Conservation (phyloP, 129 eudicot species). For the Artemisia annua region DNA sequence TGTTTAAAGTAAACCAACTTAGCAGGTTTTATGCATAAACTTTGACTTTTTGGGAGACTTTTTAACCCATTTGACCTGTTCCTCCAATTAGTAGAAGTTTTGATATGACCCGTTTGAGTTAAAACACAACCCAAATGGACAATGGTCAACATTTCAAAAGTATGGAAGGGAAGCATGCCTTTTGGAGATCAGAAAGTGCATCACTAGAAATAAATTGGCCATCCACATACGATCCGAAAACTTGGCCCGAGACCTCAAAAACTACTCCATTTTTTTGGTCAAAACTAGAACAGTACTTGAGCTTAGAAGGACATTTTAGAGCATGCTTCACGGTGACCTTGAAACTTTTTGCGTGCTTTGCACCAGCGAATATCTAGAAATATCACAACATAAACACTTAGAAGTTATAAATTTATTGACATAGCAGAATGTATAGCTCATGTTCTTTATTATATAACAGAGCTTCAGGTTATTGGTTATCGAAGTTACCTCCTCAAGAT, state of each 20-base stretch:
- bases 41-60: too few relatives aligned
- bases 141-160: background rate
- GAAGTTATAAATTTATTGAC: background rate
- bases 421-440: too few relatives aligned
- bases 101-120: too few relatives aligned
- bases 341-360: slow-evolving; percentile 36
- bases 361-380: slow-evolving; percentile 41
- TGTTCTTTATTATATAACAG: too few relatives aligned
- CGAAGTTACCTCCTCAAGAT: too few relatives aligned
- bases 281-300: slow-evolving; percentile 32
- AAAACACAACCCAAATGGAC: too few relatives aligned
- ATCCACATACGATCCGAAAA: slow-evolving; percentile 42
- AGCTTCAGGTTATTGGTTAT: slow-evolving; percentile 12
- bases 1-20: too few relatives aligned
- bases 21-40: too few relatives aligned
- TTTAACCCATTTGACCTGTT: too few relatives aligned
- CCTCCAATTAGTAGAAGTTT: too few relatives aligned
- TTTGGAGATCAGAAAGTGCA: slow-evolving; percentile 35
- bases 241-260: slow-evolving; percentile 49
- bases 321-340: slow-evolving; percentile 46
- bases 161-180: slow-evolving; percentile 43
- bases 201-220: slow-evolving; percentile 23
- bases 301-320: slow-evolving; percentile 42
- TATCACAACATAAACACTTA: background rate
- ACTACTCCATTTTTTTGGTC: slow-evolving; percentile 40